These are phyloP conservation scores for Vaucheria bursata DNA, from an alignment of 352 stramenopile genomes.

Conservation along the genomic window DNA sequence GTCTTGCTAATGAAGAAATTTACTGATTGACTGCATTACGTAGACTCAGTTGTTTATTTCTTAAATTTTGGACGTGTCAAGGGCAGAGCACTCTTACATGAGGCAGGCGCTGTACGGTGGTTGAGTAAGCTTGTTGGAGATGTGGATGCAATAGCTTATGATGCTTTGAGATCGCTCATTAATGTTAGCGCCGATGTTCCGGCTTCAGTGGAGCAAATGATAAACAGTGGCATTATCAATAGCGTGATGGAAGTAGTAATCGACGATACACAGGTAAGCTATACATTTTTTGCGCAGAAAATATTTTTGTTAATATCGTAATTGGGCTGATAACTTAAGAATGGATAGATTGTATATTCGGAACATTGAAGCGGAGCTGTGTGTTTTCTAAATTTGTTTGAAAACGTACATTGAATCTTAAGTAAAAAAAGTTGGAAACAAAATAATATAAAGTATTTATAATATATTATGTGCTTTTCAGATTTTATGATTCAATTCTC, in stretches of 20 bases:
- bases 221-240: slow-evolving; percentile 26
- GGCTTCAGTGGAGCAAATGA: slow-evolving; percentile 24
- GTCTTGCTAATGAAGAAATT: background rate
- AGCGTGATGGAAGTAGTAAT: slow-evolving; percentile 6
- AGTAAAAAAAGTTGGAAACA: too few relatives aligned
- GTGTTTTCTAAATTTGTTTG: background rate
- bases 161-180: slow-evolving; percentile 24
- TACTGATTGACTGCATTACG: background rate
- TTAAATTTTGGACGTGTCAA: background rate
- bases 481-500: too few relatives aligned
- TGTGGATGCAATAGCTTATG: slow-evolving; percentile 25
- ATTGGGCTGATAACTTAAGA: background rate
- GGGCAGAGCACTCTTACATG: slow-evolving; percentile 9
- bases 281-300: background rate
- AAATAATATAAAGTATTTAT: too few relatives aligned
- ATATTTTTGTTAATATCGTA: background rate
- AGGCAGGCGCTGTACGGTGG: slow-evolving; percentile 30
- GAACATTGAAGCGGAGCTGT: background rate
- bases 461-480: too few relatives aligned
- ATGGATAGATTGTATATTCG: background rate
- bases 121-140: slow-evolving; percentile 24
- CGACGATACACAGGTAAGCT: background rate
- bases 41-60: background rate
- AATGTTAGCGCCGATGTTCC: slow-evolving; percentile 33
- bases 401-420: background rate